Evolutionary conservation across 2,329 filamentous ascomycete species (phyloP).

Genomic region (Cladosporium cucumerinum): DNA sequence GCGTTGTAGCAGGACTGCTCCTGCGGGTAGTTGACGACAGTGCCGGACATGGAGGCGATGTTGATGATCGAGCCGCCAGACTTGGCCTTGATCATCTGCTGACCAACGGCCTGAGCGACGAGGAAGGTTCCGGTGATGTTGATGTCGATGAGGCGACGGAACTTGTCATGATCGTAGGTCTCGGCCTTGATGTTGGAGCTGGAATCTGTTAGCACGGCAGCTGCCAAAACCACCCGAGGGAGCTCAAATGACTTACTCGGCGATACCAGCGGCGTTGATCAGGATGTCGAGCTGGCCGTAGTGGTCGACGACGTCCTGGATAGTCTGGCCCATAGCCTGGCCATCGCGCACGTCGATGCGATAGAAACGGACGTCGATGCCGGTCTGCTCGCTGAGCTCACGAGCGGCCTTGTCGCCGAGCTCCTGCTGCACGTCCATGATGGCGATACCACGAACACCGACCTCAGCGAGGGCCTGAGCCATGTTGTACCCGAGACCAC

Average conservation of each 20-base stretch:
- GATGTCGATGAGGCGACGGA: conserved; percentile 75
- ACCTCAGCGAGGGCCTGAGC: conserved; percentile 73
- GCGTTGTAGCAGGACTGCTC: conserved; percentile 82
- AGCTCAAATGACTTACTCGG: conserved; percentile 52
- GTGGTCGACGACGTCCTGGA: conserved; percentile 62
- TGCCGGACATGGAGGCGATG: conserved; percentile 62
- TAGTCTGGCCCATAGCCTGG: conserved; percentile 65
- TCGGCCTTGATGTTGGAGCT: conserved; percentile 79
- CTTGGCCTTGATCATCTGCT: conserved; percentile 65
- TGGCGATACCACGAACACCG: conserved; percentile 68
- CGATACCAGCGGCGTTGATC: conserved; percentile 77
- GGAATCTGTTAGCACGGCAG: conserved; percentile 18
- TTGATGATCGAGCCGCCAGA: conserved; percentile 72
- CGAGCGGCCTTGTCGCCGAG: conserved; percentile 67
- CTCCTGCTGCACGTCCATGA: conserved; percentile 74
- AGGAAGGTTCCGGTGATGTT: conserved; percentile 78
- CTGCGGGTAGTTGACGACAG: conserved; percentile 55
- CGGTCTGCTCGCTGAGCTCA: conserved; percentile 69
- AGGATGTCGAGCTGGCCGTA: conserved; percentile 70
- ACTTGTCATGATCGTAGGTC: conserved; percentile 71
- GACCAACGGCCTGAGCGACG: conserved; percentile 59
- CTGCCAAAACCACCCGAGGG: not conserved
- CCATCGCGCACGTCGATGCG: conserved; percentile 75
- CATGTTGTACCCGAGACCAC: conserved; percentile 76
- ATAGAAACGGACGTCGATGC: conserved; percentile 71